Percentiles rank a stretch among this genome's conserved stretches.
Evolutionary conservation across 2,329 filamentous ascomycete genomes (phyloP).

Genomic region (Corynespora cassiicola): DNA sequence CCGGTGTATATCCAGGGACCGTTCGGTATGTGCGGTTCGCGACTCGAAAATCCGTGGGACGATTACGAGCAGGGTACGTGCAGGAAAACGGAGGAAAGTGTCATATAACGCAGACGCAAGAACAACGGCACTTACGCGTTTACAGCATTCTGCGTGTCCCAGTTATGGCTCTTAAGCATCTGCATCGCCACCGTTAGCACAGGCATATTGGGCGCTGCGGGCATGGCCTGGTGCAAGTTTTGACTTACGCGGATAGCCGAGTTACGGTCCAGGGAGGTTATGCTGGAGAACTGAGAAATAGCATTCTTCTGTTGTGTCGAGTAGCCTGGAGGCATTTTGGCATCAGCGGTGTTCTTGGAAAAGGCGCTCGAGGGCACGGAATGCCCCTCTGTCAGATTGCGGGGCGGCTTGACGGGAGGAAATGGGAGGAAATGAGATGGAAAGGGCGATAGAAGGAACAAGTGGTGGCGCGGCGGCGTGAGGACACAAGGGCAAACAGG

Average conservation of each 20-base stretch:
- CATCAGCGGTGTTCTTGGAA: constrained; percentile 77
- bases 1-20: too few species aligned
- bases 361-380: too few species aligned
- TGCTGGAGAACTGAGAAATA: constrained; percentile 51
- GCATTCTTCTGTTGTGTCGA: constrained; percentile 54
- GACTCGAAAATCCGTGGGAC: too few species aligned
- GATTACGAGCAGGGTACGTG: too few species aligned
- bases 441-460: too few species aligned
- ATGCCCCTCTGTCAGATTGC: too few species aligned
- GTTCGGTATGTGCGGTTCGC: too few species aligned
- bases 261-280: constrained; percentile 53
- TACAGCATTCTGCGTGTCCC: constrained; percentile 53
- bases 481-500: too few species aligned
- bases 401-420: too few species aligned
- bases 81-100: too few species aligned
- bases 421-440: too few species aligned
- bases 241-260: constrained; percentile 46
- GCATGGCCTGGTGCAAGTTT: not conserved
- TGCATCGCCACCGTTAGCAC: constrained; percentile 23
- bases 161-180: constrained; percentile 53
- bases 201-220: not conserved
- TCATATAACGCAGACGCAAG: constrained; percentile 2
- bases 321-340: constrained; percentile 56
- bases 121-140: constrained; percentile 51
- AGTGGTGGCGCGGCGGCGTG: too few species aligned